phyloP scores from a whole-genome alignment of 2,329 filamentous ascomycete species.

The Phaeosphaeriaceae sp. region DNA sequence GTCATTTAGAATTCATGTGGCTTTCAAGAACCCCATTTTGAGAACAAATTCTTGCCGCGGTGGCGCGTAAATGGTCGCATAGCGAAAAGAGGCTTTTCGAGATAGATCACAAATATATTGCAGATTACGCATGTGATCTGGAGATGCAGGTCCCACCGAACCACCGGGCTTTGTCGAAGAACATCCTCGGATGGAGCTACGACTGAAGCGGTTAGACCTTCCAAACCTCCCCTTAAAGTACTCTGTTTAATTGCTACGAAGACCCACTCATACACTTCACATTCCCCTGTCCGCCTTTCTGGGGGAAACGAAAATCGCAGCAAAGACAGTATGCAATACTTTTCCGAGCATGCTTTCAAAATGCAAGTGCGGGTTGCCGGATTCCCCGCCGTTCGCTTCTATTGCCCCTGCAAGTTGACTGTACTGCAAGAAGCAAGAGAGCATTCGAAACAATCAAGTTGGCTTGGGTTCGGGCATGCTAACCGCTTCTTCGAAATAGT shows the following conservation, averaged over 20 bases:
- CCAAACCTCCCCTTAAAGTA: background rate
- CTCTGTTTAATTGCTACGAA: background rate
- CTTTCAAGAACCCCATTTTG: too few relatives aligned
- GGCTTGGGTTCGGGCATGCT: background rate
- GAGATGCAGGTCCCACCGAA: background rate
- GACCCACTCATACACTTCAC: background rate
- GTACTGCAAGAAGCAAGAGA: background rate
- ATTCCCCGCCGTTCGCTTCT: background rate
- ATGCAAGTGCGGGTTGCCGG: background rate
- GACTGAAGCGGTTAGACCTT: background rate
- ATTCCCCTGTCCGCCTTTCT: too few relatives aligned
- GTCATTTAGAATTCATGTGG: too few relatives aligned
- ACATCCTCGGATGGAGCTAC: background rate
- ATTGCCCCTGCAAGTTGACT: background rate
- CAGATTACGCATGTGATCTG: background rate
- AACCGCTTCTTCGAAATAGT: background rate
- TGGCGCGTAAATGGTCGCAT: background rate
- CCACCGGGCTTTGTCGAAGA: constrained; percentile 1
- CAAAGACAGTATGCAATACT: background rate
- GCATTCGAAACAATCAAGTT: background rate
- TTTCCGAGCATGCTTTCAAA: background rate
- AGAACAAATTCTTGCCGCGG: background rate
- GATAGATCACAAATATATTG: constrained; percentile 1
- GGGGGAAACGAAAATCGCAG: background rate
- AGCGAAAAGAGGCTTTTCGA: background rate